Evolutionary conservation across 306 rosid species (phyloP).

Genomic region (Canavalia gladiata): DNA sequence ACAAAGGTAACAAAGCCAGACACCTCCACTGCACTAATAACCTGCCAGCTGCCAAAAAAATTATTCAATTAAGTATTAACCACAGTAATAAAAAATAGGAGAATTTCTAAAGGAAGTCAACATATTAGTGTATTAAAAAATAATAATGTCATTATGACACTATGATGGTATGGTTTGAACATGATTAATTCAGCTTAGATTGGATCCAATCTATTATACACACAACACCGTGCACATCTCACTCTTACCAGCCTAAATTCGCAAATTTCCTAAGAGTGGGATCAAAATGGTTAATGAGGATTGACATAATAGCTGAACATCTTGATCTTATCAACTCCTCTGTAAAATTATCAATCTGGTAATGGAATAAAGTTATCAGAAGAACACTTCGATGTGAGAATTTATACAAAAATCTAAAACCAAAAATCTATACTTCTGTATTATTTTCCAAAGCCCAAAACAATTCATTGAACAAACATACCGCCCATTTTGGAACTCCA

Average conservation of each 20-base stretch:
- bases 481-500: conserved; percentile 11
- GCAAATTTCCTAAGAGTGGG: conserved; percentile 5
- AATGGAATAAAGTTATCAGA: conserved; percentile 4
- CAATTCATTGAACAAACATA: neutral
- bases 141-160: neutral
- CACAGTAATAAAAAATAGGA: neutral
- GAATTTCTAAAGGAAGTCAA: neutral
- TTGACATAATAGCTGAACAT: conserved; percentile 4
- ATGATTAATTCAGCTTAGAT: neutral
- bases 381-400: neutral
- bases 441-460: neutral
- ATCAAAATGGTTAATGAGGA: conserved; percentile 4
- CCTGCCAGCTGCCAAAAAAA: neutral
- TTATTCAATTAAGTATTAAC: no score
- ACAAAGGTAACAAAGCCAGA: conserved; percentile 4
- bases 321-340: conserved; percentile 14
- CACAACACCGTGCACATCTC: neutral
- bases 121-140: neutral
- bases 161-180: neutral
- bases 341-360: neutral
- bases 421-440: neutral
- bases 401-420: neutral
- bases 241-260: conserved; percentile 3
- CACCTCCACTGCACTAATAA: neutral
- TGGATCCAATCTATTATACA: neutral